These are phyloP conservation scores for Striga asiatica DNA, from an alignment of 257 asterid genomes.

Conservation along the genomic window DNA sequence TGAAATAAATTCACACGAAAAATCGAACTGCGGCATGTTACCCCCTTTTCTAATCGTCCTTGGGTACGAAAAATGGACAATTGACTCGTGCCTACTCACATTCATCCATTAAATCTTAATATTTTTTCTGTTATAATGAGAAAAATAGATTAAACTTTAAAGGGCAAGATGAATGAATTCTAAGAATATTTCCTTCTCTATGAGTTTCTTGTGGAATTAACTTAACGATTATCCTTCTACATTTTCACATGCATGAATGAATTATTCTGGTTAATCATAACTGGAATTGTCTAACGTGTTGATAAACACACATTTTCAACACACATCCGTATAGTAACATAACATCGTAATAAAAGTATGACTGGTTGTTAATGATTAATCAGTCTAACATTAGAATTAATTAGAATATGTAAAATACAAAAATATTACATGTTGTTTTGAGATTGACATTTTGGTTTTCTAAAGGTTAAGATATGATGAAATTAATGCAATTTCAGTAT, in stretches of 20 bases:
- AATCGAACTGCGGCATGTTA: slow-evolving; percentile 59
- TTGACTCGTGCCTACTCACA: slow-evolving; percentile 25
- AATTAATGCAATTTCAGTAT: slow-evolving; percentile 2
- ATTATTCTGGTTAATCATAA: not conserved
- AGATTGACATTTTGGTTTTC: not conserved
- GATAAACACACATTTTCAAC: too few relatives aligned
- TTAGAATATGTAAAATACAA: too few relatives aligned
- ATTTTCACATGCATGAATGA: not conserved
- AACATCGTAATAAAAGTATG: too few relatives aligned
- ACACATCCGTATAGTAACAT: too few relatives aligned
- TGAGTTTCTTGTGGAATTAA: not conserved
- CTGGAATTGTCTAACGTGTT: too few relatives aligned
- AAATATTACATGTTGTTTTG: not conserved
- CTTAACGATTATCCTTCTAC: not conserved
- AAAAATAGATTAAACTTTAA: too few relatives aligned
- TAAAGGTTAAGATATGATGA: not conserved
- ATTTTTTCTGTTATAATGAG: not conserved
- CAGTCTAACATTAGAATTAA: too few relatives aligned
- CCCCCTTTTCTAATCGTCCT: slow-evolving; percentile 30
- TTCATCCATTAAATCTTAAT: slow-evolving; percentile 21
- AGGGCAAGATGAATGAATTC: not conserved
- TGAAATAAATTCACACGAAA: slow-evolving; percentile 6
- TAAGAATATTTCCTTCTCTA: not conserved
- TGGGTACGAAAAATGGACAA: slow-evolving; percentile 25
- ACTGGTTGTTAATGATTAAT: too few relatives aligned